Percentiles rank a stretch among this genome's conserved stretches.
phyloP scores from a whole-genome alignment of 352 stramenopile species.

The Phytophthora nicotianae region DNA sequence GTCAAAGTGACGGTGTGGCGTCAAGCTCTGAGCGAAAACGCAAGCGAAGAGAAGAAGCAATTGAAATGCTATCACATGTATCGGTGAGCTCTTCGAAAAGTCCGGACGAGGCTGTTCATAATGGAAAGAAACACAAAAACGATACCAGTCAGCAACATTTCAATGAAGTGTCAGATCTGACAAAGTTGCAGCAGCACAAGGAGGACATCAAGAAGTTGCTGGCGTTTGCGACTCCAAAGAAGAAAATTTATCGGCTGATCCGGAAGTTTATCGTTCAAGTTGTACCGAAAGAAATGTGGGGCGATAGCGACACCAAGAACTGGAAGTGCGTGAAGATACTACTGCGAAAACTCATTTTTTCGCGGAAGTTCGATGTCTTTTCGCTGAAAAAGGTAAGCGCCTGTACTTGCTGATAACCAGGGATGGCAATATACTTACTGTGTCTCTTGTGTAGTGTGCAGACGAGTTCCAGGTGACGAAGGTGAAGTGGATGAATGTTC shows the following conservation, averaged over 20 bases:
- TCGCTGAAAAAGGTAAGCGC: constrained; percentile 54
- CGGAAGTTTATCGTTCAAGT: constrained; percentile 56
- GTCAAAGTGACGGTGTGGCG: constrained; percentile 43
- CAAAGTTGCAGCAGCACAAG: constrained; percentile 59
- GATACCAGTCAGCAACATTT: background rate
- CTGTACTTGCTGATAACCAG: background rate
- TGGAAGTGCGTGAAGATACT: constrained; percentile 60
- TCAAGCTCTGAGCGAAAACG: constrained; percentile 40
- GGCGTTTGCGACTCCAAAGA: constrained; percentile 48
- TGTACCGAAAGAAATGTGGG: constrained; percentile 70
- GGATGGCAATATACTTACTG: background rate
- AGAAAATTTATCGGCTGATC: constrained; percentile 51
- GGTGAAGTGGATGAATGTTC: constrained; percentile 45
- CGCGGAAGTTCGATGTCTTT: constrained; percentile 64
- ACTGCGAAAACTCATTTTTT: constrained; percentile 50
- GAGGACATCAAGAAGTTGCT: constrained; percentile 51
- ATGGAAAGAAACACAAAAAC: constrained; percentile 21
- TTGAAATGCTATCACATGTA: constrained; percentile 48
- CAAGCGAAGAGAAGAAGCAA: constrained; percentile 54
- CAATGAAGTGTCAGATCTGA: constrained; percentile 15
- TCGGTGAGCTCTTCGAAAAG: constrained; percentile 16
- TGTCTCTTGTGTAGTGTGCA: constrained; percentile 30
- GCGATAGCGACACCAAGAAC: constrained; percentile 39
- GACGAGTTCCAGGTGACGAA: constrained; percentile 47
- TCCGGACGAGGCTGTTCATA: background rate